phyloP scores from a whole-genome alignment of 2,329 filamentous ascomycete genomes.

The Nannizziopsis arthrosporioides region DNA sequence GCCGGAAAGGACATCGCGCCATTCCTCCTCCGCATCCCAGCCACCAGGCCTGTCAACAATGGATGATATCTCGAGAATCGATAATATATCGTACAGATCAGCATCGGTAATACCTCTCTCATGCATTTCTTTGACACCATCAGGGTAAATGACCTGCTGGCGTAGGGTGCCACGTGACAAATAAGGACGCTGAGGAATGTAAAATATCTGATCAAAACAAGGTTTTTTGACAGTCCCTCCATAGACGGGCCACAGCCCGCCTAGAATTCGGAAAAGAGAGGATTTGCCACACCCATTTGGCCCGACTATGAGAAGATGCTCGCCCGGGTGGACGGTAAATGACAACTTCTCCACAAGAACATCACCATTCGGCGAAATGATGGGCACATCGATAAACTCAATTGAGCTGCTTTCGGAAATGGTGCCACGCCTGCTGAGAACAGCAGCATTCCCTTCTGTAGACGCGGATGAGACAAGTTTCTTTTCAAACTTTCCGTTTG shows the following conservation, averaged over 20 bases:
- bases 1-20: slow-evolving; percentile 85
- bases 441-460: slow-evolving; percentile 67
- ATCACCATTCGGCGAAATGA: slow-evolving; percentile 93
- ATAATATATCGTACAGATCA: slow-evolving; percentile 66
- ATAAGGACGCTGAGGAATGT: slow-evolving; percentile 93
- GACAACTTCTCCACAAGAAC: slow-evolving; percentile 76
- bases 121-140: slow-evolving; percentile 76
- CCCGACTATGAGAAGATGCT: slow-evolving; percentile 87
- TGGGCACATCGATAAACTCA: slow-evolving; percentile 78
- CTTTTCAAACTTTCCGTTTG: slow-evolving; percentile 86
- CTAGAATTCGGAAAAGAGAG: slow-evolving; percentile 87
- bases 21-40: slow-evolving; percentile 92
- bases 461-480: slow-evolving; percentile 83
- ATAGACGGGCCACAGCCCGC: slow-evolving; percentile 95
- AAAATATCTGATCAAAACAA: slow-evolving; percentile 86
- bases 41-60: slow-evolving; percentile 68
- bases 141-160: slow-evolving; percentile 94
- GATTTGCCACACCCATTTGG: slow-evolving; percentile 97
- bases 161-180: slow-evolving; percentile 82
- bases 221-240: slow-evolving; percentile 88
- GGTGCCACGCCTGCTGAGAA: slow-evolving; percentile 69
- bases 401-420: slow-evolving; percentile 75
- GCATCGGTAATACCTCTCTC: slow-evolving; percentile 69
- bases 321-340: slow-evolving; percentile 73
- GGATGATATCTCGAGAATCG: slow-evolving; percentile 68